phyloP scores from a whole-genome alignment of 2,329 filamentous ascomycete genomes.

The Purpureocillium lavendulum region DNA sequence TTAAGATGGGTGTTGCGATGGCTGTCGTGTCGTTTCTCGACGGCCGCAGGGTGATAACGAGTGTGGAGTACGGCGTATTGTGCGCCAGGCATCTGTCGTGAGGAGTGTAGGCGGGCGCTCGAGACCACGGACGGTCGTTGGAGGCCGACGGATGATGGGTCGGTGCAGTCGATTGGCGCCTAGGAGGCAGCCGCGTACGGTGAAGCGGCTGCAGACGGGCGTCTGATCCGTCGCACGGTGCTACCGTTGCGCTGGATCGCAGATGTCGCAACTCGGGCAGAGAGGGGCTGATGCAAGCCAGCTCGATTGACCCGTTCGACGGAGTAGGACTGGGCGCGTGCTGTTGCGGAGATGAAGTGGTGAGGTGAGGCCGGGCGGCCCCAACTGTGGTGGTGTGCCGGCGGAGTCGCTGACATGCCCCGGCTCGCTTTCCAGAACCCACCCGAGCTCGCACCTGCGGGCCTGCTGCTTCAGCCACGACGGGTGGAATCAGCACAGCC shows the following conservation, averaged over 20 bases:
- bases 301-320: neutral
- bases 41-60: too few species aligned
- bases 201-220: neutral
- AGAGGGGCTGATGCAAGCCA: neutral
- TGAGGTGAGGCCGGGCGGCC: neutral
- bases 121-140: too few species aligned
- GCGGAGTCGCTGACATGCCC: too few species aligned
- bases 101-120: too few species aligned
- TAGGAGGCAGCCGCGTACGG: constrained; percentile 6
- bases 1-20: too few species aligned
- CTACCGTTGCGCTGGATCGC: neutral
- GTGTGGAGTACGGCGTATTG: neutral
- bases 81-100: neutral
- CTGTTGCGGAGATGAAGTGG: constrained; percentile 1
- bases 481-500: too few species aligned
- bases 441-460: too few species aligned
- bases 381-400: neutral
- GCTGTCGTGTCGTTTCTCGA: too few species aligned
- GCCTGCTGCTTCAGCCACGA: too few species aligned
- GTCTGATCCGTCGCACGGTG: neutral
- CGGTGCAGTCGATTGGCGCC: constrained; percentile 4
- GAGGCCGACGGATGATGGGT: neutral
- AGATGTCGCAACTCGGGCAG: too few species aligned
- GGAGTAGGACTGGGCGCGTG: neutral
- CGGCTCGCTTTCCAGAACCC: too few species aligned